A percentile compares a stretch with the other conserved stretches of the same genome.
Conservation (phyloP, 345 rosid species). For the Linum tenue region DNA sequence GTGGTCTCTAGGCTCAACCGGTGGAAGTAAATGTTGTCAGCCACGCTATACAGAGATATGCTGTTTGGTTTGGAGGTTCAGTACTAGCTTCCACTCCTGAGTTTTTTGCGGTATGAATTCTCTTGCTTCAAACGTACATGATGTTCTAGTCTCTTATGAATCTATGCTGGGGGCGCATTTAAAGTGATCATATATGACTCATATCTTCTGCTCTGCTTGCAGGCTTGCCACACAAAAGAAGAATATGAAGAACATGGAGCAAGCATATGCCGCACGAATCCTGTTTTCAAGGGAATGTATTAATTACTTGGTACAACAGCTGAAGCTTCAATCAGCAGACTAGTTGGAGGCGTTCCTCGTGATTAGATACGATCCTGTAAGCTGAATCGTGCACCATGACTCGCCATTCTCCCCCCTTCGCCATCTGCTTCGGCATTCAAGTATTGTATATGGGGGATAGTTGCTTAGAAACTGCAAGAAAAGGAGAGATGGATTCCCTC, state of each 20-base stretch:
- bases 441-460: neutral
- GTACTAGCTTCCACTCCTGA: slow-evolving; percentile 97
- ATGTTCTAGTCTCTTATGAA: too few species aligned
- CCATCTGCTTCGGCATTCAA: too few species aligned
- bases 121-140: neutral
- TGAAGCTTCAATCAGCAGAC: neutral
- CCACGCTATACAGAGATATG: slow-evolving; percentile 90
- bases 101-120: slow-evolving; percentile 62
- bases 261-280: slow-evolving; percentile 97
- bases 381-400: neutral
- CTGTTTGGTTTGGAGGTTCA: slow-evolving; percentile 99
- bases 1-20: slow-evolving; percentile 54
- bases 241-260: slow-evolving; percentile 98
- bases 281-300: slow-evolving; percentile 99
- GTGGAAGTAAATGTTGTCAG: slow-evolving; percentile 95
- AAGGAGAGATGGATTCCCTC: neutral
- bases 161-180: too few species aligned
- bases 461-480: neutral
- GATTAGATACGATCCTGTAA: neutral
- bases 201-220: slow-evolving; percentile 12
- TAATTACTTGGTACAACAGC: slow-evolving; percentile 14
- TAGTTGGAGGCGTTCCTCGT: neutral
- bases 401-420: neutral
- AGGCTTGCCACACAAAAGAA: slow-evolving; percentile 97
- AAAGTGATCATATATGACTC: neutral